Evolutionary conservation across 768 basidiomycete genomes (phyloP).

Genomic region (Tricholoma furcatifolium): DNA sequence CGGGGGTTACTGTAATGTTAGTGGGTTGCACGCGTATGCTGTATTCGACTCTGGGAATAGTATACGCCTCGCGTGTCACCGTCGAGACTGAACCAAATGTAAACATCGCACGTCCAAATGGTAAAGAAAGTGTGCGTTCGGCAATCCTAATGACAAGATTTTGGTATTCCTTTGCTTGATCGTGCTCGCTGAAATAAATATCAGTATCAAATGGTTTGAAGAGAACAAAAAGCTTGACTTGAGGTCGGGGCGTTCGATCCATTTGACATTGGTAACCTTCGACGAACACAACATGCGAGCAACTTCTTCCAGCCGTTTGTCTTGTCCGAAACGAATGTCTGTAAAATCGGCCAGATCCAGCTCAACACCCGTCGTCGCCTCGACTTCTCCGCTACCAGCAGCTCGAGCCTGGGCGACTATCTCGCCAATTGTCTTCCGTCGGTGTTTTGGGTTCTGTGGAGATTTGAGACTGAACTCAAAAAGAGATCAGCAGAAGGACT

Average conservation of each 20-base stretch:
- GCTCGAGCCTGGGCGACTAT: conserved; percentile 50
- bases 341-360: conserved; percentile 72
- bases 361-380: conserved; percentile 68
- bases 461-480: conserved; percentile 3
- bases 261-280: conserved; percentile 58
- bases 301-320: conserved; percentile 88
- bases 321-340: conserved; percentile 85
- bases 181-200: conserved; percentile 65
- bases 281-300: conserved; percentile 88
- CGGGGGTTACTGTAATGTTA: conserved; percentile 62
- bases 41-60: conserved; percentile 78
- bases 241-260: conserved; percentile 65
- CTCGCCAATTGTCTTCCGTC: conserved; percentile 49
- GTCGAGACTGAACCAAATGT: conserved; percentile 81
- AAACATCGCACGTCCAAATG: conserved; percentile 90
- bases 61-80: conserved; percentile 75
- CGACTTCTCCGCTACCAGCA: conserved; percentile 53
- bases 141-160: conserved; percentile 76
- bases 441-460: conserved; percentile 47
- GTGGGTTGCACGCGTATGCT: conserved; percentile 72
- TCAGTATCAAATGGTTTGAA: neutral
- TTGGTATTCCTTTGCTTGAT: conserved; percentile 85
- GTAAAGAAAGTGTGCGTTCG: conserved; percentile 85
- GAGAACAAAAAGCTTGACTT: conserved; percentile 44
- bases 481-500: neutral